A percentile compares a stretch with the other conserved stretches of the same genome.
Conservation (phyloP, 2,329 filamentous ascomycete genomes). For the Hypoxylon sp. region DNA sequence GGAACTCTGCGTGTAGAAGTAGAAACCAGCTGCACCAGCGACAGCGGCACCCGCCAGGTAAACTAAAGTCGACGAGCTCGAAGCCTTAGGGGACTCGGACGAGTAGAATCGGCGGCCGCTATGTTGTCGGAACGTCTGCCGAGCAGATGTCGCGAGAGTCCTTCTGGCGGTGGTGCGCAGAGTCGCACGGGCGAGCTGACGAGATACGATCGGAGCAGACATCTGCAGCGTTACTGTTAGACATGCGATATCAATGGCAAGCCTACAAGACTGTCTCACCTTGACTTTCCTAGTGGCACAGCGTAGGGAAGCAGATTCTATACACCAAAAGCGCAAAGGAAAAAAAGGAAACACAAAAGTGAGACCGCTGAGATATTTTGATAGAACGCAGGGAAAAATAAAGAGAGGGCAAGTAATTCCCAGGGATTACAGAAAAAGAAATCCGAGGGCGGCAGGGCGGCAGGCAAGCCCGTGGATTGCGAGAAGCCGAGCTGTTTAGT, state of each 20-base stretch:
- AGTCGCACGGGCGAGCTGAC: conserved; percentile 68
- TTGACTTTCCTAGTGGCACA: conserved; percentile 37
- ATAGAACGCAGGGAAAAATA: conserved; percentile 11
- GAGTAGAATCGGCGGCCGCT: conserved; percentile 84
- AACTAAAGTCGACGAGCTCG: conserved; percentile 62
- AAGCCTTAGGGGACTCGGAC: conserved; percentile 70
- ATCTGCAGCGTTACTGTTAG: conserved; percentile 52
- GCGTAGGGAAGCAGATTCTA: conserved; percentile 25
- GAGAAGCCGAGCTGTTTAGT: conserved; percentile 33
- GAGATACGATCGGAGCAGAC: conserved; percentile 60
- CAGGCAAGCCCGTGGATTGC: conserved; percentile 18
- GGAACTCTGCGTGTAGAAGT: conserved; percentile 71
- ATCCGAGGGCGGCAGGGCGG: conserved; percentile 34
- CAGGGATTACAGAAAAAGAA: conserved; percentile 30
- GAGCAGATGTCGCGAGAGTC: conserved; percentile 69
- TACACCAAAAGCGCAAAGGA: conserved; percentile 9
- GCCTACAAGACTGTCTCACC: conserved; percentile 26
- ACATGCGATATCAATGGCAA: conserved; percentile 9
- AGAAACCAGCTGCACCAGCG: conserved; percentile 73
- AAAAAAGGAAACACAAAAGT: conserved; percentile 6
- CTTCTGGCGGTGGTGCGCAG: conserved; percentile 70
- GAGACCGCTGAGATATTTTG: conserved; percentile 15
- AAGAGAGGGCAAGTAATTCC: conserved; percentile 11
- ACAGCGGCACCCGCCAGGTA: conserved; percentile 71
- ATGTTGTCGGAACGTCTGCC: conserved; percentile 78